These are phyloP conservation scores for Thraustochytrium striatum DNA, from an alignment of 352 stramenopile genomes.

Conservation along the genomic window DNA sequence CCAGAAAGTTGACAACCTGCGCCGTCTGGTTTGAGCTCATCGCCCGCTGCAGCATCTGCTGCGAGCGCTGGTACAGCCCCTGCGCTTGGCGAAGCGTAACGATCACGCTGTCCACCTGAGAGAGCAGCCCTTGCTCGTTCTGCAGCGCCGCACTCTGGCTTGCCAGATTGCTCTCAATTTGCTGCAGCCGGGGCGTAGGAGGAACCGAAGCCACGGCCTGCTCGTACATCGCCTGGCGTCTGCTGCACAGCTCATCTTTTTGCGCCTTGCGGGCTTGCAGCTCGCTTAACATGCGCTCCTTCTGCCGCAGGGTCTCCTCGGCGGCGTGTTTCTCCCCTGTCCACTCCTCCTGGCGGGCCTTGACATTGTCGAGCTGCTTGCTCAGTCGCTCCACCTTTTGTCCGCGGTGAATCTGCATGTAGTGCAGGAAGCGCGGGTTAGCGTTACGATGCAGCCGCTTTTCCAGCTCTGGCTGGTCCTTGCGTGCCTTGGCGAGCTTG, in stretches of 20 bases:
- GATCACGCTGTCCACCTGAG: slow-evolving; percentile 35
- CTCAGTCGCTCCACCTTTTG: slow-evolving; percentile 32
- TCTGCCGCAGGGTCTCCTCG: background rate
- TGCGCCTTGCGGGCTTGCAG: background rate
- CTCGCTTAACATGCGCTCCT: background rate
- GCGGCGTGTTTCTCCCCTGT: background rate
- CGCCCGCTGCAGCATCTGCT: slow-evolving; percentile 21
- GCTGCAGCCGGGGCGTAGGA: background rate
- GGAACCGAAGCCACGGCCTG: background rate
- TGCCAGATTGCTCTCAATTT: slow-evolving; percentile 25
- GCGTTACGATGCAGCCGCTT: slow-evolving; percentile 8
- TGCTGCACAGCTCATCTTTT: background rate
- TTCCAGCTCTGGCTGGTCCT: slow-evolving; percentile 29
- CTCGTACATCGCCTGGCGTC: background rate
- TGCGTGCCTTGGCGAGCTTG: slow-evolving; percentile 28
- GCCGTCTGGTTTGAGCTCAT: slow-evolving; percentile 11
- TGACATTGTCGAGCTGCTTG: slow-evolving; percentile 12
- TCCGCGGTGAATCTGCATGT: slow-evolving; percentile 31
- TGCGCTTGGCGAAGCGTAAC: slow-evolving; percentile 3
- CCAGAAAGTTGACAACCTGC: slow-evolving; percentile 10
- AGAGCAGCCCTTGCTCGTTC: background rate
- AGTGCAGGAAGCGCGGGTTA: slow-evolving; percentile 23
- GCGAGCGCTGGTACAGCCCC: slow-evolving; percentile 7
- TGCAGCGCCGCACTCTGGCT: background rate
- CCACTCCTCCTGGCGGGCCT: slow-evolving; percentile 3